Evolutionary conservation across 2,329 filamentous ascomycete species (phyloP), one percentile per base, ranked within the genome.

Genomic region (Juglanconis sp.): DNA sequence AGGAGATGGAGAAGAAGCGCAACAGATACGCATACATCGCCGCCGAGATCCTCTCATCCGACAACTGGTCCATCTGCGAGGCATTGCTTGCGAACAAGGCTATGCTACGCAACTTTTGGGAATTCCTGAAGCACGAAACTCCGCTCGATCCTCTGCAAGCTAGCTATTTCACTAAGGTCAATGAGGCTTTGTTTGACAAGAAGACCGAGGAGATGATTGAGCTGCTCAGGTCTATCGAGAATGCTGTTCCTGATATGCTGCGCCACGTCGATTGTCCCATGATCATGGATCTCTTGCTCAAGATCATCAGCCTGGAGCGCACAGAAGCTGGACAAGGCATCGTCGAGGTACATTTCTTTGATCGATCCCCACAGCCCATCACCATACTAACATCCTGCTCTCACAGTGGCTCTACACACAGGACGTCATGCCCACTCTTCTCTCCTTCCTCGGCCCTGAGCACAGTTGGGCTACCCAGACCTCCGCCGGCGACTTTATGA

Each of bases 131-230:
- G 71, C 85, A 88, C 58, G 85, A 91, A n/a, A 84, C 91, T 10
- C 91, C 94, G 3, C 83, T 99, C 58, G 94, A 98, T 72, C 90
- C 94, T 42, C 83, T 97, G 5, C 94, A 98, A 76, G 94, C 95
- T 17, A 93, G 93, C 70, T 99, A 99, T 73, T 99, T 99, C 73
- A 97, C 94, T 58, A 99, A 98, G 73, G 93, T 99, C 71, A 98
- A 98, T 74, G 95, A 99, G 77, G 90, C 92, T n/a, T 79, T 99
- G 24, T 89, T 99, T 59, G 95, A 98, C 73, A 96, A 95, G 77
- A 98, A 98, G 82, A 97, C 96, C 5, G 91, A 96, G 70, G 94
- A 97, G 65, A 99, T 98, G 94, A 81, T 98, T 66, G 87, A 88
- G 17, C 87, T 99, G 63, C 86, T 99, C 74, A 96, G 92, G 73